Conservation (phyloP, 2,329 filamentous ascomycete species). For the Ceratocystis harringtonii region DNA sequence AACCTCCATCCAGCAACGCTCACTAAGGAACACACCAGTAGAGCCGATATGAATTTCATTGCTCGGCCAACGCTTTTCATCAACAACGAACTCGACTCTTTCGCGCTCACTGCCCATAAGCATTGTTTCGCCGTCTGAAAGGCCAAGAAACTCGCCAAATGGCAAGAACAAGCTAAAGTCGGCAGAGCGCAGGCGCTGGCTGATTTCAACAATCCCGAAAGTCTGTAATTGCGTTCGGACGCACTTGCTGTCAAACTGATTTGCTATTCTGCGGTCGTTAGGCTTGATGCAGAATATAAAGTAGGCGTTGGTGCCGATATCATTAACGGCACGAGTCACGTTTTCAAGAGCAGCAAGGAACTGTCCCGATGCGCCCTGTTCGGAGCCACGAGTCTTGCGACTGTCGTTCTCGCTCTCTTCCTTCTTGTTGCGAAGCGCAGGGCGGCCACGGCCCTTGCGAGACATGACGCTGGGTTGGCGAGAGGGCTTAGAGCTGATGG, state of each 20-base stretch:
- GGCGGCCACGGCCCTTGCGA: conserved; percentile 36
- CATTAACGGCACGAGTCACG: conserved; percentile 71
- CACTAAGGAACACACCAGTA: conserved; percentile 89
- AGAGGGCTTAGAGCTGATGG: conserved; percentile 87
- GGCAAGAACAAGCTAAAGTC: conserved; percentile 94
- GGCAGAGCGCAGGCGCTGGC: conserved; percentile 76
- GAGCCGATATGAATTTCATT: conserved; percentile 85
- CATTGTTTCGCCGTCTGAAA: conserved; percentile 69
- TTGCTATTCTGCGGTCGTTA: conserved; percentile 90
- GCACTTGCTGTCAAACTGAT: conserved; percentile 98
- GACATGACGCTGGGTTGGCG: conserved; percentile 86
- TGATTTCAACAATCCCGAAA: conserved; percentile 93
- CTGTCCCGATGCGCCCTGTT: conserved; percentile 83
- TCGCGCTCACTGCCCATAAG: conserved; percentile 86
- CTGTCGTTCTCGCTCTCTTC: conserved; percentile 31
- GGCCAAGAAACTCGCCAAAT: conserved; percentile 85
- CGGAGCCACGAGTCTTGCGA: conserved; percentile 34
- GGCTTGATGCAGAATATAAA: conserved; percentile 96
- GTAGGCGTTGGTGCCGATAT: conserved; percentile 77
- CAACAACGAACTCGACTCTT: conserved; percentile 78
- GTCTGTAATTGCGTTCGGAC: conserved; percentile 89
- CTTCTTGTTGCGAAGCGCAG: conserved; percentile 28
- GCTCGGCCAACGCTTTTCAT: conserved; percentile 79
- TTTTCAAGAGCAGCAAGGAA: conserved; percentile 82
- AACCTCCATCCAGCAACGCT: conserved; percentile 88